These are phyloP conservation scores for Pichia exigua DNA, from an alignment of 805 yeast genomes.

Conservation along the genomic window DNA sequence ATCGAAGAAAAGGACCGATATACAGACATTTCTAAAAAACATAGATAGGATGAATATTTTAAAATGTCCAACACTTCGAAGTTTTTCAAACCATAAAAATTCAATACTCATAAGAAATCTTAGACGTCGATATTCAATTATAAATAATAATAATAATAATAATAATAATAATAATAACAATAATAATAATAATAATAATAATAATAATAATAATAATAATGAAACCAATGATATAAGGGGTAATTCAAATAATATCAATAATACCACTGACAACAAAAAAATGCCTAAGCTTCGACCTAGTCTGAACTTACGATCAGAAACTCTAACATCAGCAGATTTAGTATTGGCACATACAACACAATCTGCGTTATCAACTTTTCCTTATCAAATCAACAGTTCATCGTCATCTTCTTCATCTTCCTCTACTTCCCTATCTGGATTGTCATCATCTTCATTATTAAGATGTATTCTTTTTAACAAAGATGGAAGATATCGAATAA, in stretches of 20 bases:
- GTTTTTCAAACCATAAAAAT: neutral
- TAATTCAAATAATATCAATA: neutral
- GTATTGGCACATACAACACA: conserved; percentile 6
- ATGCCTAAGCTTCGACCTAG: neutral
- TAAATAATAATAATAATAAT: neutral
- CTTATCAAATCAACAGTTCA: conserved; percentile 1
- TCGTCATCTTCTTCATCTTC: neutral
- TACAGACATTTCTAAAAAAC: neutral
- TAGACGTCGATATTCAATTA: neutral
- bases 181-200: neutral
- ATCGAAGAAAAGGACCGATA: neutral
- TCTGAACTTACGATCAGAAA: neutral
- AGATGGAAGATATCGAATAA: conserved; percentile 36
- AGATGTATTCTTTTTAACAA: conserved; percentile 44
- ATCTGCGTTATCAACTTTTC: conserved; percentile 6
- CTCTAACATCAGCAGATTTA: conserved; percentile 2
- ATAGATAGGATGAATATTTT: neutral
- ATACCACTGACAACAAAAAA: neutral
- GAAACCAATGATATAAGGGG: neutral
- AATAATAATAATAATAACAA: neutral
- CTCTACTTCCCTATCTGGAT: neutral
- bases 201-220: neutral
- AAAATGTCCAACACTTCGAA: neutral
- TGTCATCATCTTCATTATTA: conserved; percentile 13
- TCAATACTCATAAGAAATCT: neutral